Percentiles rank a stretch among this genome's conserved stretches.
Evolutionary conservation across 2,329 filamentous ascomycete genomes (phyloP).

Genomic region (Phaeosphaeria sp.): DNA sequence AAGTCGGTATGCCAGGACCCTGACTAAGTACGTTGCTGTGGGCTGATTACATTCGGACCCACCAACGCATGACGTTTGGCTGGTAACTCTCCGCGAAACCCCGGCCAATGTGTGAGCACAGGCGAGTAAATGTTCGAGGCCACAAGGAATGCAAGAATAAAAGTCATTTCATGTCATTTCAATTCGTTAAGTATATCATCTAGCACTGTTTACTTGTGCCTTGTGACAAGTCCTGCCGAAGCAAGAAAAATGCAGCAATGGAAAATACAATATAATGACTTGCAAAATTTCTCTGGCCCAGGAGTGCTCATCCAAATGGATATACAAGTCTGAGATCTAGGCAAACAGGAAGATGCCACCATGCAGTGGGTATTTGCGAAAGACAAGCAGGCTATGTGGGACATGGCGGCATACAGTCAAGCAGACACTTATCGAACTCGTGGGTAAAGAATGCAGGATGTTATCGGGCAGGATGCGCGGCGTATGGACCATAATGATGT

Average conservation of each 20-base stretch:
- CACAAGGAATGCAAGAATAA: background rate
- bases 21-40: slow-evolving; percentile 17
- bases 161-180: slow-evolving; percentile 2
- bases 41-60: slow-evolving; percentile 18
- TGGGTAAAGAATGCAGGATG: background rate
- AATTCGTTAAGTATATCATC: slow-evolving; percentile 3
- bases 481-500: slow-evolving; percentile 34
- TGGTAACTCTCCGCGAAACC: slow-evolving; percentile 6
- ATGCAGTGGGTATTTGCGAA: slow-evolving; percentile 43
- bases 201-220: background rate
- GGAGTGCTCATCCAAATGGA: background rate
- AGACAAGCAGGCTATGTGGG: slow-evolving; percentile 31
- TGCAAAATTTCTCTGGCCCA: background rate
- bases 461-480: slow-evolving; percentile 36
- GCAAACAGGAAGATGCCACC: slow-evolving; percentile 12
- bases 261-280: background rate
- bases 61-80: slow-evolving; percentile 19
- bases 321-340: background rate
- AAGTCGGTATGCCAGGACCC: slow-evolving; percentile 4
- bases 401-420: slow-evolving; percentile 9
- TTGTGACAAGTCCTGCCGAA: background rate
- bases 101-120: slow-evolving; percentile 9
- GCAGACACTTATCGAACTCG: background rate
- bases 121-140: background rate
- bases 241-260: background rate